Conservation (phyloP, 1,284 basidiomycete species). For the Ustilago vetiveriae region DNA sequence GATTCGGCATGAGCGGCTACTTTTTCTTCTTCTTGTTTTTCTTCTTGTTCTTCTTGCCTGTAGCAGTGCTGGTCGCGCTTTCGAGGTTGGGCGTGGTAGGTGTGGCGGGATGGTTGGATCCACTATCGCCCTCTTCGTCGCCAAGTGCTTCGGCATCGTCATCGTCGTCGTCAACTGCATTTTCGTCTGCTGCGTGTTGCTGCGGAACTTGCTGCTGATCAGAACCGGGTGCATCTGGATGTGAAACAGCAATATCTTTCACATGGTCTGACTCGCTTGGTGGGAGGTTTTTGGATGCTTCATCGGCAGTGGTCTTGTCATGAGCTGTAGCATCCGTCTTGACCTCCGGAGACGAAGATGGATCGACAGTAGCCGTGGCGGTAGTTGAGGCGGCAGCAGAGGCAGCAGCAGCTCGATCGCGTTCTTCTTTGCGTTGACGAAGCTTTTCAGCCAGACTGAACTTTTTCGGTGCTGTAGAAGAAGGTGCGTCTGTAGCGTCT, state of each 20-base stretch:
- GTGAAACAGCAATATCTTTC: no score
- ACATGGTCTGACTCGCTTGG: no score
- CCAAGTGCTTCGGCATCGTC: conserved; percentile 3
- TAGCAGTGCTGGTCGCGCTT: not conserved
- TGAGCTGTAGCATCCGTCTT: not conserved
- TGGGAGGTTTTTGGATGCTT: not conserved
- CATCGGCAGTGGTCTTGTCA: not conserved
- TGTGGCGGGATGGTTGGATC: conserved; percentile 11
- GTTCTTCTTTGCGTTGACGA: conserved; percentile 37
- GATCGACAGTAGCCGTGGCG: no score
- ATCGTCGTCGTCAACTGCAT: conserved; percentile 8
- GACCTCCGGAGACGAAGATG: not conserved
- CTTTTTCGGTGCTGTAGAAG: conserved; percentile 22
- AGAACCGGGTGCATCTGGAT: not conserved
- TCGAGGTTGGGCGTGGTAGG: conserved; percentile 23
- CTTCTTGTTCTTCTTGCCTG: conserved; percentile 20
- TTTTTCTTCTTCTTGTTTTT: conserved; percentile 45
- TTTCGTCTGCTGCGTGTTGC: conserved; percentile 11
- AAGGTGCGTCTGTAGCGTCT: not conserved
- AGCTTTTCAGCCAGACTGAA: conserved; percentile 46
- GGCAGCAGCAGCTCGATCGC: conserved; percentile 34
- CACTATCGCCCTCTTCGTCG: conserved; percentile 16
- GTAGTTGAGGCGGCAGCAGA: conserved; percentile 10
- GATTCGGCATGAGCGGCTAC: conserved; percentile 3
- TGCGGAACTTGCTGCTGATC: conserved; percentile 1